Conservation (phyloP, 2,329 filamentous ascomycete species). For the Cadophora sp. region DNA sequence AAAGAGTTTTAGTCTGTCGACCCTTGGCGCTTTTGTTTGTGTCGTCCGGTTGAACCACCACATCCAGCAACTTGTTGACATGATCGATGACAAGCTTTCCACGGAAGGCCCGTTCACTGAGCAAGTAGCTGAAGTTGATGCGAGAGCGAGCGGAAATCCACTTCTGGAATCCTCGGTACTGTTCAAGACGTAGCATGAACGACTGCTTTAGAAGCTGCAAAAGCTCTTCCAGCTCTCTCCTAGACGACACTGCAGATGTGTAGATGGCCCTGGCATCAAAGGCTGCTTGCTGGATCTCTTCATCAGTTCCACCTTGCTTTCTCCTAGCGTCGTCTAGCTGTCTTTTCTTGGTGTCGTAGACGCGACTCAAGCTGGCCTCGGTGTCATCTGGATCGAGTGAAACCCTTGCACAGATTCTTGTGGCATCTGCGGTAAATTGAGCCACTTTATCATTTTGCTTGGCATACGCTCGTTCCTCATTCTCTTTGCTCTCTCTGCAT, state of each 20-base stretch:
- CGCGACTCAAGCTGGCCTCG: slow-evolving; percentile 58
- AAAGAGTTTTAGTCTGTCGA: slow-evolving; percentile 88
- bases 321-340: slow-evolving; percentile 64
- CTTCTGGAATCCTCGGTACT: slow-evolving; percentile 83
- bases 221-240: slow-evolving; percentile 53
- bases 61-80: slow-evolving; percentile 72
- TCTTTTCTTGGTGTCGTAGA: slow-evolving; percentile 60
- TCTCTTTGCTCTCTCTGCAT: slow-evolving; percentile 53
- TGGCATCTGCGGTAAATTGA: slow-evolving; percentile 62
- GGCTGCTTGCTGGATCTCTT: slow-evolving; percentile 63
- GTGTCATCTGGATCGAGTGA: slow-evolving; percentile 71
- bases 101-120: slow-evolving; percentile 88
- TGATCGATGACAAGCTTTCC: slow-evolving; percentile 84
- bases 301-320: slow-evolving; percentile 67
- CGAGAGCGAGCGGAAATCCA: slow-evolving; percentile 87
- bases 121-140: slow-evolving; percentile 84
- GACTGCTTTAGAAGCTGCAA: slow-evolving; percentile 59
- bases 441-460: slow-evolving; percentile 56
- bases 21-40: slow-evolving; percentile 74
- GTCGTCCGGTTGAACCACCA: slow-evolving; percentile 75
- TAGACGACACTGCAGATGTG: slow-evolving; percentile 52
- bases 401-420: slow-evolving; percentile 61
- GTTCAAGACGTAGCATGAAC: slow-evolving; percentile 70
- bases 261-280: slow-evolving; percentile 49
- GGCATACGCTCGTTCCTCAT: slow-evolving; percentile 56